Base-by-base conservation (phyloP, 805 yeast species). In the Candida qinlingensis region DNA sequence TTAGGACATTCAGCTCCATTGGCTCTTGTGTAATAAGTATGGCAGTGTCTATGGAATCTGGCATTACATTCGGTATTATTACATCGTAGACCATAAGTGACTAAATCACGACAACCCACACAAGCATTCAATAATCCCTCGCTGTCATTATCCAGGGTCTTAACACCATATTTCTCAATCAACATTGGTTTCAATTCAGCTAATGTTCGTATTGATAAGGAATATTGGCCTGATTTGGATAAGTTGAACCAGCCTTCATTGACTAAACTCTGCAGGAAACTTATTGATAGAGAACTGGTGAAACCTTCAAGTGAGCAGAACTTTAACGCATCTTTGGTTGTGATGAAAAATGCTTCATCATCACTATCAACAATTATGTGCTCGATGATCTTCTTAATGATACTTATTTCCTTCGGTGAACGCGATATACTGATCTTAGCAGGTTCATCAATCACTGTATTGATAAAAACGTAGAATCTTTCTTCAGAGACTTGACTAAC, bases 201-300 rank as follows among this genome's bases (percentile, higher is more conserved):
- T 7, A 80, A 50, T 1, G 75, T 58, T 28, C 77, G 61, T 1
- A 71, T 54, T 4, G 80, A 72, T 19, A 62, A 65, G 44, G 59
- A 67, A 54, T 55, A 77, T 31, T 50, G 66, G 52, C 63, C 69
- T 53, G 47, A 57, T 56, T 40, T 47, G 7, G 57, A 69, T 56
- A 34, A n/a, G 51, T 68, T 71, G 7, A 81, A 61, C 85, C 85
- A 80, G n/a, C 80, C 83, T 45, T 71, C 75, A 43, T 71, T 70
- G 12, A 74, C 72, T 7, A 80, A 57, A 19, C 62, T 54, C 8
- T 56, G 64, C 8, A 80, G 54, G 29, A 79, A 68, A 1, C 44
- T 49, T n/a, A 68, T 66, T 0, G 77, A 66, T 34, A 78, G 77
- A 4, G 70, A 46, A n/a, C 59, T 64, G 10, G 64, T 64, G 30